A percentile compares a stretch with the other conserved stretches of the same genome.
These are phyloP conservation scores for Arthrobotrys entomopaga DNA, from an alignment of 2,329 filamentous ascomycete genomes.

Conservation along the genomic window DNA sequence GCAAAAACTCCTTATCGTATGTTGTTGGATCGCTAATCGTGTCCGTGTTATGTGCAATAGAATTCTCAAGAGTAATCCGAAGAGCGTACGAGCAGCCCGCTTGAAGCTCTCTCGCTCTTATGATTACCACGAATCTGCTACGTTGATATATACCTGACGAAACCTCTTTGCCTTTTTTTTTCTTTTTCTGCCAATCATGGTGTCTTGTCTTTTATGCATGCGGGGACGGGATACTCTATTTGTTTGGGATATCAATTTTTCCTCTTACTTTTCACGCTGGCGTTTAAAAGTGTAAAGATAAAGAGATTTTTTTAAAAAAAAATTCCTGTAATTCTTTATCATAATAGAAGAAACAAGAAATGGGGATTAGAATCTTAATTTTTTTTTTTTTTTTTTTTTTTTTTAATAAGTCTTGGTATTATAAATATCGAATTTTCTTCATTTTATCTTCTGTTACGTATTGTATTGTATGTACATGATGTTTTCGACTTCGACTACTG, in stretches of 20 bases:
- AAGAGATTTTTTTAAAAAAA: too few relatives aligned
- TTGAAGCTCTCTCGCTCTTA: slow-evolving; percentile 61
- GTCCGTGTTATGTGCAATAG: slow-evolving; percentile 47
- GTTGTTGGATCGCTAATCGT: slow-evolving; percentile 5
- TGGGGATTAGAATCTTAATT: background rate
- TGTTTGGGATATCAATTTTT: slow-evolving; percentile 18
- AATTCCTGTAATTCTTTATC: slow-evolving; percentile 21
- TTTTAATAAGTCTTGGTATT: slow-evolving; percentile 25
- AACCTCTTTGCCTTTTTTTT: background rate
- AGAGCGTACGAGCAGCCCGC: slow-evolving; percentile 86
- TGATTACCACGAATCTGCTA: background rate
- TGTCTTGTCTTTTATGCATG: slow-evolving; percentile 4
- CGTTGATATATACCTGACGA: slow-evolving; percentile 1
- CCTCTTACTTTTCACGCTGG: slow-evolving; percentile 20
- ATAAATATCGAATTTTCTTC: background rate
- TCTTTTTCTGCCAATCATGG: background rate
- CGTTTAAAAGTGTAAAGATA: slow-evolving; percentile 43
- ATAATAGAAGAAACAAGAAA: slow-evolving; percentile 23
- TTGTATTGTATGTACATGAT: background rate
- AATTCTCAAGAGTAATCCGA: slow-evolving; percentile 81
- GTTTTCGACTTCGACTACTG: too few relatives aligned
- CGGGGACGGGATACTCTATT: slow-evolving; percentile 4
- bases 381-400: slow-evolving; percentile 27
- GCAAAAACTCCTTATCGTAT: background rate
- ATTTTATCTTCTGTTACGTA: background rate